Conservation (phyloP, 73 alveolate species). For the Paramecium tetraurelia region DNA sequence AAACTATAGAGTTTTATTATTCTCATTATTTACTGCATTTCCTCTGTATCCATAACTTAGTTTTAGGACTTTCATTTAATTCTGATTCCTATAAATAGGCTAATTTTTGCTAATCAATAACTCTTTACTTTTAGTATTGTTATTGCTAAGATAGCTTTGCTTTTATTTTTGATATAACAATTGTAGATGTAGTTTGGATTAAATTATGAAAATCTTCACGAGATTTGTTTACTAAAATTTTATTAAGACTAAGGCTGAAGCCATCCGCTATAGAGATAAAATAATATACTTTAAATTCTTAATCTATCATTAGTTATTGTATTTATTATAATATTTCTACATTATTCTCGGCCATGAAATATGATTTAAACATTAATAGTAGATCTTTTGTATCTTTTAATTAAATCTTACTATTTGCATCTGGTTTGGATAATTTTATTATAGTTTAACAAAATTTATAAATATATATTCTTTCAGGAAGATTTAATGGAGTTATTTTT, state of each 20-base stretch:
- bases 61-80: background rate
- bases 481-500: background rate
- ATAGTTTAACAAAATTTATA: slow-evolving; percentile 6
- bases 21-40: background rate
- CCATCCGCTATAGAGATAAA: background rate
- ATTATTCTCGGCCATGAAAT: slow-evolving; percentile 38
- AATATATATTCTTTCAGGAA: slow-evolving; percentile 17
- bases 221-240: background rate
- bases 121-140: background rate
- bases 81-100: background rate
- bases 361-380: slow-evolving; percentile 6
- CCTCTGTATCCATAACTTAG: background rate
- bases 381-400: slow-evolving; percentile 28
- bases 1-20: background rate
- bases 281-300: slow-evolving; percentile 25
- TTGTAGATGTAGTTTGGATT: background rate
- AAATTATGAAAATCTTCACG: slow-evolving; percentile 5
- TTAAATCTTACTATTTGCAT: slow-evolving; percentile 37
- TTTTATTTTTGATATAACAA: background rate
- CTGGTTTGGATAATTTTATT: slow-evolving; percentile 26
- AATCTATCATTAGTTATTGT: background rate
- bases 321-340: background rate
- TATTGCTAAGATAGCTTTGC: background rate
- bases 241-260: background rate
- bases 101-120: background rate